Evolutionary conservation across 345 rosid genomes (phyloP), one percentile per base, ranked within the genome.

Genomic region (Ailanthus altissimus): DNA sequence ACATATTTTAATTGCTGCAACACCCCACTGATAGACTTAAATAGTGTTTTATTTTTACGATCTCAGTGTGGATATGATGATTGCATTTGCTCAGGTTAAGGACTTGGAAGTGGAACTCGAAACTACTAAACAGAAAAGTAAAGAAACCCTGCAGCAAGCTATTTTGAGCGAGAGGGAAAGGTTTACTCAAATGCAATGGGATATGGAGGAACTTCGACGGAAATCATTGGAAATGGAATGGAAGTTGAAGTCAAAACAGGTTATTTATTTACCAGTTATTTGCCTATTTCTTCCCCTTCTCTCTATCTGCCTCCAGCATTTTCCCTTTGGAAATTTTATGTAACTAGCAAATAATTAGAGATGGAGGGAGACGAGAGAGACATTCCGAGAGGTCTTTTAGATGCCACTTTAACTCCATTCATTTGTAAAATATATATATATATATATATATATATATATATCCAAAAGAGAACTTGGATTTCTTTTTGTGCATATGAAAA

Each of bases 21-120:
- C 75, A 14, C 13, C 56, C 38, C 9, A 25, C 56, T 26, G 67
- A 46, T 46, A 6, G 23, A 51, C 18, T 28, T 14, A 72, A 13
- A 58, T 42, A 43, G 14, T 18, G 16, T 70, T 72, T 49, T 56
- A 45, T 12, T 57, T 69, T 45, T 46, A 57, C 14, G 32, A 10
- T 72, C 14, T 77, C 59, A 36, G 36, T 60, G 49, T 62, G 60
- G 40, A 51, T 43, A 47, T 70, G 72, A 38, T 70, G 42, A 54
- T 74, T 77, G 50, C 53, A 23, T 79, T 71, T 84, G 77, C 23
- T 67, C 84, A 97, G 99, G 98, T 97, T 50, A 89, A 89, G 80
- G 98, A 90, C 83, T 86, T 97, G 85, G 99, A 94, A 85, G 97
- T 84, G 83, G 99, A 97, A 83, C 97, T 94, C 77, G 92, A 94